Evolutionary conservation across 257 asterid species (phyloP), one percentile per base, ranked within the genome.

Genomic region (Solanum acaule): DNA sequence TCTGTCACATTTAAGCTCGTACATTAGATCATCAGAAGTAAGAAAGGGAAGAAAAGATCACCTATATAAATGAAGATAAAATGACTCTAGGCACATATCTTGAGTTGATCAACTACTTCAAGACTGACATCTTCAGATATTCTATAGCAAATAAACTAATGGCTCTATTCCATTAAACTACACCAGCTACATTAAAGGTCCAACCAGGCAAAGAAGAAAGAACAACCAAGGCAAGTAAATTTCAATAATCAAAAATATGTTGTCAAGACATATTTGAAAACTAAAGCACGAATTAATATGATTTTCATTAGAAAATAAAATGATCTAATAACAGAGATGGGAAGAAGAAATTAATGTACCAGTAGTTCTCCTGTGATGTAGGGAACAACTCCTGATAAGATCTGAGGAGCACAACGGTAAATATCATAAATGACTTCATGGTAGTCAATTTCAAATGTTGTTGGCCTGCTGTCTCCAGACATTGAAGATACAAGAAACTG

Each of bases 341-440:
- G 89, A 86, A 70, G 84, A 92, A 87, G 76, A 34, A 83, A 88
- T 63, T 87, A 84, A 79, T 79, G 92, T 95, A 97, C 99, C 99
- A 94, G 94, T 84, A 97, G 94, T 93, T 97, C 99, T 90, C 97
- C 99, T n/a, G 98, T 96, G 87, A 97, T 91, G 91, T 94, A 95
- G 87, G 99, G 98, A 88, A 95, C 96, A 88, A 95, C 98, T 91
- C 99, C 99, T 65, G 95, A 92, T 88, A 97, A 89, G 77, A 95
- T 93, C 87, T 95, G 97, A 87, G 99, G 99, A 87, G 97, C 96
- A 90, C 95, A 94, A 22, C 89, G 90, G 88, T 92, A 94, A 88
- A 96, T 92, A 89, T 97, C 94, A 89, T 97, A 95, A 82, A 97
- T 92, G 87, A 96, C 97, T 86, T 92, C 94, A 85, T 94, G 94